Conservation (phyloP, 2,329 filamentous ascomycete species). For the Davidsoniella neocaledoniae region DNA sequence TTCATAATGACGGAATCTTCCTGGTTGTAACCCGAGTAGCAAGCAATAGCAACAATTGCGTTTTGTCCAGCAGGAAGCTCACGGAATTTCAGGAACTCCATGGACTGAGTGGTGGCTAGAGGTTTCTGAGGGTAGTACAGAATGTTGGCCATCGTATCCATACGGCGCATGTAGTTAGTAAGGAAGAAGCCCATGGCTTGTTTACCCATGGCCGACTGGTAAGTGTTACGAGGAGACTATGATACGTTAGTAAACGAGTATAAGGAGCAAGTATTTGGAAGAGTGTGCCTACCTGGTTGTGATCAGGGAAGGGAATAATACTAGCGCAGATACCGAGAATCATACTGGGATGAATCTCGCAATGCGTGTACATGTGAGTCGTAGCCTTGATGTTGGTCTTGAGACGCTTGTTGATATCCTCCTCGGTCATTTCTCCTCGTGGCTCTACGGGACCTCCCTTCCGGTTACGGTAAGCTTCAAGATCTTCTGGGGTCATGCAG, state of each 20-base stretch:
- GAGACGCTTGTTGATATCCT: conserved; percentile 67
- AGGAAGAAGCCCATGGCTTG: conserved; percentile 99
- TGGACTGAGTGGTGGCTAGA: conserved; percentile 84
- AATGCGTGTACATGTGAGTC: conserved; percentile 90
- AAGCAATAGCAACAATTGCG: conserved; percentile 92
- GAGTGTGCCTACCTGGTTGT: conserved; percentile 55
- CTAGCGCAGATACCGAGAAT: conserved; percentile 95
- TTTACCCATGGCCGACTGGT: conserved; percentile 99
- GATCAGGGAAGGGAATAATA: conserved; percentile 98
- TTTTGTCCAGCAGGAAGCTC: conserved; percentile 95
- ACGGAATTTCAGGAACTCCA: conserved; percentile 98
- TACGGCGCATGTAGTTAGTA: conserved; percentile 89
- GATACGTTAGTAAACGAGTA: conserved; percentile 19
- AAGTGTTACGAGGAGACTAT: conserved; percentile 92
- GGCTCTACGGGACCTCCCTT: conserved; percentile 43
- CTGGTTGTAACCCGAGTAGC: conserved; percentile 97
- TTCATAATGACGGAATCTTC: conserved; percentile 99
- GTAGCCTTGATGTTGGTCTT: conserved; percentile 76
- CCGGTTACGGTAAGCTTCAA: conserved; percentile 58
- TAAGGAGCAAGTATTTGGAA: not conserved
- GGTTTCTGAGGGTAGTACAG: conserved; percentile 98
- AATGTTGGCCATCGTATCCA: conserved; percentile 99
- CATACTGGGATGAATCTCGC: conserved; percentile 98
- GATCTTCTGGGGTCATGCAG: conserved; percentile 92
- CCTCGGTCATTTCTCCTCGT: conserved; percentile 35